Percentiles rank a stretch among this genome's conserved stretches.
Evolutionary conservation across 2,329 filamentous ascomycete genomes (phyloP).

Genomic region (Cytospora mali): DNA sequence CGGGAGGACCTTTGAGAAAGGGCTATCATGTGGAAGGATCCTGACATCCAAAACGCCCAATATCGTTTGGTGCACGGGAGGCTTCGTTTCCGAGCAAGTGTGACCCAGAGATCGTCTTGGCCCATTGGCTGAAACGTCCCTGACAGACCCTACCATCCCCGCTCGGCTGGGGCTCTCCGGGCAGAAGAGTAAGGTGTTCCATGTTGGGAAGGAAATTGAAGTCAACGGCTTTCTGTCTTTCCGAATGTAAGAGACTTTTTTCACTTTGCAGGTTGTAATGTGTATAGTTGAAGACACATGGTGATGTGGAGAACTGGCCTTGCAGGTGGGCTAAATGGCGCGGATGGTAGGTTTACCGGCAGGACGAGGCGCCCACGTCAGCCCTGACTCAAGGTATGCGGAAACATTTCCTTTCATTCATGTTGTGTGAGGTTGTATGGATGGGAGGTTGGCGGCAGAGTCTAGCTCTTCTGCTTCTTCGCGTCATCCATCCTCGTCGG

Average conservation of each 20-base stretch:
- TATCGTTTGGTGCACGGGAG: slow-evolving; percentile 12
- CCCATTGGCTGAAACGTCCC: slow-evolving; percentile 23
- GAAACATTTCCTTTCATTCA: too few species aligned
- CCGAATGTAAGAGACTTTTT: background rate
- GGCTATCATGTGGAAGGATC: slow-evolving; percentile 1
- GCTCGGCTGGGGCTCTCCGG: background rate
- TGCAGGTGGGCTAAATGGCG: slow-evolving; percentile 14
- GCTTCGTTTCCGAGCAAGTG: slow-evolving; percentile 17
- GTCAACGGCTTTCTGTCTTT: slow-evolving; percentile 12
- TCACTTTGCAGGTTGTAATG: background rate
- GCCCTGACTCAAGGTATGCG: slow-evolving; percentile 1
- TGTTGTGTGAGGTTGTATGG: background rate
- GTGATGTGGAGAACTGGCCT: slow-evolving; percentile 1
- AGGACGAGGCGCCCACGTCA: slow-evolving; percentile 8
- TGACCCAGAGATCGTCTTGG: slow-evolving; percentile 12
- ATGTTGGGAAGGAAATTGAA: background rate
- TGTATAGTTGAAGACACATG: background rate
- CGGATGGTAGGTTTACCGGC: slow-evolving; percentile 12
- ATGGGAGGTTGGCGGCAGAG: background rate
- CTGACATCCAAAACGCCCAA: background rate
- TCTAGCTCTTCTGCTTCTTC: background rate
- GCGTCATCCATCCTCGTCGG: background rate
- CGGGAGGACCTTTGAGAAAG: slow-evolving; percentile 3
- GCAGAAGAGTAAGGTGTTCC: slow-evolving; percentile 4
- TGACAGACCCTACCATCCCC: slow-evolving; percentile 17